These are phyloP conservation scores for Lentinula novae-zelandiae DNA, from an alignment of 1,284 basidiomycete genomes.

Conservation along the genomic window DNA sequence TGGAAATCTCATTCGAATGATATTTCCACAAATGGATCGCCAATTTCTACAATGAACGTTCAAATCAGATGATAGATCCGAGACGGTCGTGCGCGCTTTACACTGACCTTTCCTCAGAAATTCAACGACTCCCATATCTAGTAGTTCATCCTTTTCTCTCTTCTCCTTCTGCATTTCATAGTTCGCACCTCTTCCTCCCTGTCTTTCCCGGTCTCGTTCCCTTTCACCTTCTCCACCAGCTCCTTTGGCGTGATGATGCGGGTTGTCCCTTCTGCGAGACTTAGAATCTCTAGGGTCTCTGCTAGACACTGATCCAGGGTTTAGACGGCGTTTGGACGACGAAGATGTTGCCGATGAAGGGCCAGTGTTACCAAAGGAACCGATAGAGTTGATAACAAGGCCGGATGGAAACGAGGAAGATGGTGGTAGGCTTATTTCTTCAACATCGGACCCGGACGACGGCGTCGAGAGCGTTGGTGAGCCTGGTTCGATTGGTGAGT, in stretches of 20 bases:
- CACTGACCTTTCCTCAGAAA: conserved; percentile 4
- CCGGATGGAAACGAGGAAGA: neutral
- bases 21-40: conserved; percentile 3
- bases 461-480: conserved; percentile 8
- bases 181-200: neutral
- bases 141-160: conserved; percentile 2
- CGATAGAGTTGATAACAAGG: neutral
- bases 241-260: neutral
- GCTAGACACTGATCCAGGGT: neutral
- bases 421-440: neutral
- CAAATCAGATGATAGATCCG: neutral
- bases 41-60: neutral
- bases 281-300: neutral
- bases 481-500: conserved; percentile 10
- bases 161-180: neutral
- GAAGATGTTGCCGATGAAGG: neutral
- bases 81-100: too few species aligned
- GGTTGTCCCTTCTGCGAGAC: neutral
- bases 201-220: neutral
- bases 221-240: neutral
- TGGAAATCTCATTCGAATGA: neutral
- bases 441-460: conserved; percentile 6
- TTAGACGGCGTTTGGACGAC: conserved; percentile 1
- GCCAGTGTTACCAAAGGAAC: neutral
- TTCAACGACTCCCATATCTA: conserved; percentile 2